Evolutionary conservation across 2,329 filamentous ascomycete genomes (phyloP).

Genomic region (Lecanicillium sp.): DNA sequence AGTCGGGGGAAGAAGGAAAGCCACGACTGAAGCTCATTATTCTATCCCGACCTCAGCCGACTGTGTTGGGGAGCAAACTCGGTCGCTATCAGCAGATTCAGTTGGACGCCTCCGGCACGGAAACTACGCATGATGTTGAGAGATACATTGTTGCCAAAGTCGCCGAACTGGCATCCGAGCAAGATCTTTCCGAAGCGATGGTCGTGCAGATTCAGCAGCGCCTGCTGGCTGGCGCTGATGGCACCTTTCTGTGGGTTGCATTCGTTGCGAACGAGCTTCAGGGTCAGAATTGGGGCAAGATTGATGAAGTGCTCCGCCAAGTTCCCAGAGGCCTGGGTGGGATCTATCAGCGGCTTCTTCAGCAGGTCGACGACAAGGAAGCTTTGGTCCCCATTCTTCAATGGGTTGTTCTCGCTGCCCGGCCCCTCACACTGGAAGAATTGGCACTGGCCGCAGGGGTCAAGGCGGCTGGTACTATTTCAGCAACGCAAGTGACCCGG

Average conservation of each 20-base stretch:
- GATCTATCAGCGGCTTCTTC: constrained; percentile 19
- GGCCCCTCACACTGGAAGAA: constrained; percentile 22
- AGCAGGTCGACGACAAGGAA: constrained; percentile 20
- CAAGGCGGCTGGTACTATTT: not conserved
- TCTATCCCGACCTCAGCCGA: not conserved
- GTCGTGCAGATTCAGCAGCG: constrained; percentile 15
- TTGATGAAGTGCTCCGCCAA: constrained; percentile 18
- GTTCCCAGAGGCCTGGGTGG: constrained; percentile 21
- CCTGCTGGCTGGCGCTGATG: constrained; percentile 20
- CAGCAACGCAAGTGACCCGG: not conserved
- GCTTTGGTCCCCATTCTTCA: constrained; percentile 19
- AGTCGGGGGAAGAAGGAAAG: not conserved
- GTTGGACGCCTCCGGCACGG: not conserved
- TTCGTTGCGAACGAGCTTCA: constrained; percentile 19
- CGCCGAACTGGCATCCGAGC: constrained; percentile 19
- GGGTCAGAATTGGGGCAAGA: constrained; percentile 15
- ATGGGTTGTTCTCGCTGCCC: constrained; percentile 21
- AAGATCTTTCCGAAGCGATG: constrained; percentile 17
- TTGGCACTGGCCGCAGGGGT: constrained; percentile 17
- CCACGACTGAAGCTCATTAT: not conserved
- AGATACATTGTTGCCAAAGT: constrained; percentile 13
- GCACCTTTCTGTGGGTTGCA: constrained; percentile 24
- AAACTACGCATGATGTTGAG: not conserved
- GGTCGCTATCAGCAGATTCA: not conserved
- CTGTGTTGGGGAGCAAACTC: not conserved